These are phyloP conservation scores for Cyamopsis tetragonoloba DNA, from an alignment of 306 rosid genomes.

Conservation along the genomic window DNA sequence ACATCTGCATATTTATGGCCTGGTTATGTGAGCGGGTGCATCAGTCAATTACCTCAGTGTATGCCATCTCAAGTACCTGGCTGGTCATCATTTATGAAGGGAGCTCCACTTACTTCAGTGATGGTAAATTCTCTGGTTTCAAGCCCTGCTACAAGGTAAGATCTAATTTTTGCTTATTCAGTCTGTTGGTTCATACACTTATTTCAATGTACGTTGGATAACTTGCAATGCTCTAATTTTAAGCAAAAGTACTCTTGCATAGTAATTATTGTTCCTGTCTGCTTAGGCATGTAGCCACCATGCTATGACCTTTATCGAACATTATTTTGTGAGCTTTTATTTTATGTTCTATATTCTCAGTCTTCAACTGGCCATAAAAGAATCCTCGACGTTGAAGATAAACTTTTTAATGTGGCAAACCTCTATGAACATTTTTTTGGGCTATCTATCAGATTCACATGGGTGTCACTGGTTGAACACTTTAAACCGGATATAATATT, in stretches of 20 bases:
- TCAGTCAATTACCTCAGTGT: constrained; percentile 76
- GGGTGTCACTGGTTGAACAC: no score
- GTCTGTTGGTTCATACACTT: background rate
- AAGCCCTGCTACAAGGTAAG: constrained; percentile 93
- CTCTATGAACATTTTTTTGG: background rate
- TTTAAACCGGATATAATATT: no score
- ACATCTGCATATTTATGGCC: constrained; percentile 89
- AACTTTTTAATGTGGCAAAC: background rate
- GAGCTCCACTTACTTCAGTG: constrained; percentile 61
- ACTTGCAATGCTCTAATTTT: constrained; percentile 6
- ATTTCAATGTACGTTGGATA: background rate
- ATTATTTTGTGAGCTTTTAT: background rate
- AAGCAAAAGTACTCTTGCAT: background rate
- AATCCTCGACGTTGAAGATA: background rate
- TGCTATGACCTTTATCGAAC: constrained; percentile 18
- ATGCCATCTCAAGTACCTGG: constrained; percentile 72
- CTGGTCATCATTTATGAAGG: constrained; percentile 90
- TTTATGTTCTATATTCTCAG: background rate
- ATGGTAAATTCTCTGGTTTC: constrained; percentile 73
- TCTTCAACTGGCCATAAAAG: background rate
- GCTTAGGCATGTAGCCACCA: background rate
- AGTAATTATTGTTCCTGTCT: background rate
- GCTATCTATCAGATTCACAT: constrained; percentile 5
- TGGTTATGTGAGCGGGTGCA: constrained; percentile 72
- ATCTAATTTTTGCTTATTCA: background rate